A percentile compares a stretch with the other conserved stretches of the same genome.
Evolutionary conservation across 2,329 filamentous ascomycete species (phyloP).

Genomic region (Chaetomium olivaceum): DNA sequence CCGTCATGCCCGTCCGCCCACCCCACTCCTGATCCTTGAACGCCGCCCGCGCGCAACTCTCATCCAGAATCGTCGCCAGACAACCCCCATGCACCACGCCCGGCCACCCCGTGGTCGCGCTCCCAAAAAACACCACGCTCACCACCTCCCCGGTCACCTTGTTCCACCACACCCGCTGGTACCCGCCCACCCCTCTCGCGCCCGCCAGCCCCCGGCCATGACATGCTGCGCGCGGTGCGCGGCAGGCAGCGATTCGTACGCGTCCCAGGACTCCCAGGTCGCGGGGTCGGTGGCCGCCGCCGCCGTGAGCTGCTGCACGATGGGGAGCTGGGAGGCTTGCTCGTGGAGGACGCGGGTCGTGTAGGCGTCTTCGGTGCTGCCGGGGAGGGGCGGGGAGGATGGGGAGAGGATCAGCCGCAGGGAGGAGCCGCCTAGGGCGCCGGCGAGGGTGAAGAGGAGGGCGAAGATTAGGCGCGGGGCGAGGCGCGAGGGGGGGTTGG

Average conservation of each 20-base stretch:
- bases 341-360: constrained; percentile 44
- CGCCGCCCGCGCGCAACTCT: constrained; percentile 66
- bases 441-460: constrained; percentile 45
- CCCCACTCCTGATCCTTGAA: constrained; percentile 38
- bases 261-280: constrained; percentile 40
- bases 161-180: constrained; percentile 67
- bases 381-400: constrained; percentile 43
- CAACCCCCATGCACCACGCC: constrained; percentile 70
- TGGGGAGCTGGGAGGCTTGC: constrained; percentile 48
- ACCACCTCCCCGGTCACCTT: constrained; percentile 56
- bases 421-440: constrained; percentile 43
- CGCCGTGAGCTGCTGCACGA: constrained; percentile 51
- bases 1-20: constrained; percentile 49
- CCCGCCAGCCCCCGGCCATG: constrained; percentile 46
- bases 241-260: constrained; percentile 38
- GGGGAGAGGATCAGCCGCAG: constrained; percentile 46
- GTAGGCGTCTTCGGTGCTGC: constrained; percentile 44
- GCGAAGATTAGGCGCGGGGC: constrained; percentile 35
- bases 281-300: constrained; percentile 46
- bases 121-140: constrained; percentile 67
- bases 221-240: constrained; percentile 36
- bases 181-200: constrained; percentile 46
- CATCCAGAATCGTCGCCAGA: constrained; percentile 68
- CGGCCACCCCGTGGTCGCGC: constrained; percentile 68
- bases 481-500: constrained; percentile 19